Evolutionary conservation across 1,284 basidiomycete genomes (phyloP), one percentile per base, ranked within the genome.

Genomic region (Malassezia japonica): DNA sequence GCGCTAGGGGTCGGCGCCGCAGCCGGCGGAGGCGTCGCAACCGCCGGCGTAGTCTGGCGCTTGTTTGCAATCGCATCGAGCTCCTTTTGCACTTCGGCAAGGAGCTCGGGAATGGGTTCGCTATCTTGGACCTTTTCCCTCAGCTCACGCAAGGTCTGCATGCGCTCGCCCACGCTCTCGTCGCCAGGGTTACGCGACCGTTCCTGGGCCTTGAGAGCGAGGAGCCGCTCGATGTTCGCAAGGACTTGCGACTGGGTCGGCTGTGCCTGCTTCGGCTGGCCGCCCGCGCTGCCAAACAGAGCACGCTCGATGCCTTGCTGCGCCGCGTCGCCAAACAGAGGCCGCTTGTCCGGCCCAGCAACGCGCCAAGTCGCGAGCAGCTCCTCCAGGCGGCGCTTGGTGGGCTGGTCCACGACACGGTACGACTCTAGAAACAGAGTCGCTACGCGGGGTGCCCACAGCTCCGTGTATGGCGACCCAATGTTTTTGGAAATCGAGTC

Each of bases 81-180:
- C 67, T 89, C 86, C 28, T 76, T 74, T 0, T 88, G 78, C 48
- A 92, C 90, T 66, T 87, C 85, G 34, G 78, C 78, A 24, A 91
- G 77, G 67, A 91, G 85, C 23, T 81, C 80, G 61, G 84, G 82
- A 2, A 86, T 86, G 15, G 90, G 82, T 13, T 84, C 83, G 2
- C 81, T 70, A 16, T 64, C 79, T 65, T 85, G 82, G 1, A 89
- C 84, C 28, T 89, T 77, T 46, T 78, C 79, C 44, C 84, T 83
- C 51, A 91, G 76, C 85, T 90, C 58, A 35, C 28, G 47, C 13
- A 72, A 57, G 23, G 64, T 58, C 13, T 63, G 56, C 16, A 67
- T 49, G 9, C 65, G 58, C 18, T 56, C 57, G 13, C 48, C 39
- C 37, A 63, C 35, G 4, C 49, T 42, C 10, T 45, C 34, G 16